Conservation (phyloP, 2,329 filamentous ascomycete species). For the Teratosphaeria nubilosa region DNA sequence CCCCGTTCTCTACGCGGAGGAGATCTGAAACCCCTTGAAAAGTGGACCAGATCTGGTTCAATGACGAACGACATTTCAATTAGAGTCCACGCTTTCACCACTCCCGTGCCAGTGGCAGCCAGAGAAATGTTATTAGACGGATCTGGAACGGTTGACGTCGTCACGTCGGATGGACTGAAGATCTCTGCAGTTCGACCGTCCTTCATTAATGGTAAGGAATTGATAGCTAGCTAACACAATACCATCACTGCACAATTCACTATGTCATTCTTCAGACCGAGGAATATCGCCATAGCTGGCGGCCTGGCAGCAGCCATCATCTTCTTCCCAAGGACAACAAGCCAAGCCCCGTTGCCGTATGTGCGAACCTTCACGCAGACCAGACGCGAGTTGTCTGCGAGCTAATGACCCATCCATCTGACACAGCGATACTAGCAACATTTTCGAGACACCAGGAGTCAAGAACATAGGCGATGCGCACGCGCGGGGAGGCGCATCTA, state of each 20-base stretch:
- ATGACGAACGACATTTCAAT: background rate
- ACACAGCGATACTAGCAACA: constrained; percentile 10
- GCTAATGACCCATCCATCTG: background rate
- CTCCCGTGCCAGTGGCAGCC: background rate
- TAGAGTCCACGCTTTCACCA: background rate
- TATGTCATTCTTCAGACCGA: constrained; percentile 19
- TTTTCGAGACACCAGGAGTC: constrained; percentile 25
- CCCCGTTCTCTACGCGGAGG: background rate
- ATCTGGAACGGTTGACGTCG: background rate
- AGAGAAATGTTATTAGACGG: background rate
- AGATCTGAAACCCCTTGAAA: background rate
- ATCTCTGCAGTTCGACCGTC: background rate
- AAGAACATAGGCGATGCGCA: constrained; percentile 26
- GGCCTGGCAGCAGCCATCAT: constrained; percentile 15
- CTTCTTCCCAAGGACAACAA: constrained; percentile 13
- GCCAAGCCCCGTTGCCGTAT: constrained; percentile 1
- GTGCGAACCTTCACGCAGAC: background rate
- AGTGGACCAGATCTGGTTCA: background rate
- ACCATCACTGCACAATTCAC: constrained; percentile 2
- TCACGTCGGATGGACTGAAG: background rate
- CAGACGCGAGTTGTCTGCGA: background rate
- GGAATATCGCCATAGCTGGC: constrained; percentile 23
- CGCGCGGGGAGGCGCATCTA: constrained; percentile 24
- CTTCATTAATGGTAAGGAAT: background rate
- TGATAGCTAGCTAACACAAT: background rate